Conservation (phyloP, 2,329 filamentous ascomycete species). For the Annulohypoxylon truncatum region DNA sequence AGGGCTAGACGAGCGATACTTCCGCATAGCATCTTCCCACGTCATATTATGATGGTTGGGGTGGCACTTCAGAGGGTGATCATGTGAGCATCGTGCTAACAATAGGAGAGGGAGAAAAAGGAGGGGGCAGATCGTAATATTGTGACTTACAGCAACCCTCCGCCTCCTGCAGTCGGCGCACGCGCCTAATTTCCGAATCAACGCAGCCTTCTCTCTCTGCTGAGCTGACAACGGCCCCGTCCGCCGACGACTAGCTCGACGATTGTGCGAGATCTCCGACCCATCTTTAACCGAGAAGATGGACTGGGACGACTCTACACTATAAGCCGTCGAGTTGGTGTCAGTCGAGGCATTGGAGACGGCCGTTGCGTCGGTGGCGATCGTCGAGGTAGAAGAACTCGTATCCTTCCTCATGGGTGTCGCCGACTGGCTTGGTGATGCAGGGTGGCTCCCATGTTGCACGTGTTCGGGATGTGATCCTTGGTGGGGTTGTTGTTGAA, state of each 20-base stretch:
- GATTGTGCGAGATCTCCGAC: slow-evolving; percentile 63
- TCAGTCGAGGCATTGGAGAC: slow-evolving; percentile 55
- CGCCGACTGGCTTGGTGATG: slow-evolving; percentile 48
- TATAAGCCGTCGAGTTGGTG: slow-evolving; percentile 63
- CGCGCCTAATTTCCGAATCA: slow-evolving; percentile 70
- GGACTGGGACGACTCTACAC: slow-evolving; percentile 65
- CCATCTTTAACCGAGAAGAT: slow-evolving; percentile 69
- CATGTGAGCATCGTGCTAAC: slow-evolving; percentile 42
- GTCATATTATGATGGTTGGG: slow-evolving; percentile 70
- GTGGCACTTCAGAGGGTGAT: slow-evolving; percentile 60
- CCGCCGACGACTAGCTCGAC: slow-evolving; percentile 67
- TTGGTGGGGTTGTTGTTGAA: slow-evolving; percentile 47
- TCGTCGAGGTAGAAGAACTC: slow-evolving; percentile 64
- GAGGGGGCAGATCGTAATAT: slow-evolving; percentile 21
- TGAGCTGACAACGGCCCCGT: slow-evolving; percentile 69
- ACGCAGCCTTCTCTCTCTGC: slow-evolving; percentile 68
- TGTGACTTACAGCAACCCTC: slow-evolving; percentile 67
- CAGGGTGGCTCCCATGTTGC: slow-evolving; percentile 45
- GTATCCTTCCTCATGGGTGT: slow-evolving; percentile 60
- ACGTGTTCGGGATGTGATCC: slow-evolving; percentile 45
- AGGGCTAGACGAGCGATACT: slow-evolving; percentile 66
- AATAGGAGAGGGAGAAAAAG: slow-evolving; percentile 8
- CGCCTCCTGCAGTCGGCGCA: slow-evolving; percentile 67
- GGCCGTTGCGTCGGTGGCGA: slow-evolving; percentile 57
- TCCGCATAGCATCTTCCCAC: slow-evolving; percentile 68